Base-by-base conservation (phyloP, 2,329 filamentous ascomycete species). In the Immersiporthe knoxdaviesiana region DNA sequence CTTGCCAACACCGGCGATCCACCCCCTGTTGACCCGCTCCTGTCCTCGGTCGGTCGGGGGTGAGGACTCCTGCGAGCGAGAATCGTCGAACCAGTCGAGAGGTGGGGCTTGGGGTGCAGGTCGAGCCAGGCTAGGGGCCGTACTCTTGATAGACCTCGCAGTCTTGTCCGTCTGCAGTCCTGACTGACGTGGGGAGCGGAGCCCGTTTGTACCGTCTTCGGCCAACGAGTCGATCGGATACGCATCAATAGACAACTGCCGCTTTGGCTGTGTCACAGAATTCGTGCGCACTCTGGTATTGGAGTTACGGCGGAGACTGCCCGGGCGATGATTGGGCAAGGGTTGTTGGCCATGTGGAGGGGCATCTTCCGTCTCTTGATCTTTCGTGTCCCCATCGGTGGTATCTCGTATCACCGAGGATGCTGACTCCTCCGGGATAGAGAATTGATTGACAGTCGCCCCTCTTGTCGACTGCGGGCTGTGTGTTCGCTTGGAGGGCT, bases 41-140 rank as follows among this genome's bases (percentile, higher is more conserved):
- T 76, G 72, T 12, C 68, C 62, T 30, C 61, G 6, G 61, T 12
- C 4, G 67, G 64, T 21, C 52, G 62, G 2, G n/a, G 70, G 67
- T 16, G 67, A 67, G 12, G 56, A 62, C 39, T 67, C 61, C n/a
- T 67, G 59, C 1, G 67, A 68, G 27, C 44, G 37, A 52, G 62
- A 54, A 16, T 63, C 74, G 50, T 79, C 77, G 50, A 79, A 76
- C 56, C 75, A 78, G 11, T 77, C 77, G 1, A 76, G 72, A 7
- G 75, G 77, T 0, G 77, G 75, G 11, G 79, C 72, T 68, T 80
- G 78, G 0, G 79, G 78, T 35, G 79, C 77, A 1, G 79, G 77
- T 1, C 78, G 75, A 0, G 77, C 60, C 12, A 79, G 72, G 6
- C 68, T 70, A 1, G 73, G 44, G 16, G 71, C 65, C 37, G 74